Percentiles rank a stretch among this genome's conserved stretches.
These are phyloP conservation scores for Paraphaeosphaeria minitans DNA, from an alignment of 2,329 filamentous ascomycete genomes.

Conservation along the genomic window DNA sequence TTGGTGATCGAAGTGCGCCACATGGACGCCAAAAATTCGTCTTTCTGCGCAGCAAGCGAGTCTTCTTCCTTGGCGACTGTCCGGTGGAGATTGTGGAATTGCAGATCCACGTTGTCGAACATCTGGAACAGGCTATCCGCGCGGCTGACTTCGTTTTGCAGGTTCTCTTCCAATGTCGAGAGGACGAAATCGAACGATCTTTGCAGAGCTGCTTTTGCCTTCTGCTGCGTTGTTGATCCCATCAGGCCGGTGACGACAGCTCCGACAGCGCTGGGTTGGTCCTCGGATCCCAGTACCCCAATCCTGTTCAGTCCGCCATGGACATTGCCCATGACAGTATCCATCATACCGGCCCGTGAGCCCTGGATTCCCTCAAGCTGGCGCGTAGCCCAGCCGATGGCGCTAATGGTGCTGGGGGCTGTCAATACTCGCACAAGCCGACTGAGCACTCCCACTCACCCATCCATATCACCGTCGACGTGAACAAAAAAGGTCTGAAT, in stretches of 20 bases:
- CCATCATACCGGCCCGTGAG: slow-evolving; percentile 60
- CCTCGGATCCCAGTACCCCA: slow-evolving; percentile 48
- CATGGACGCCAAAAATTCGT: slow-evolving; percentile 79
- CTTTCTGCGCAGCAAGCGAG: slow-evolving; percentile 78
- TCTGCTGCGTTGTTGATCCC: slow-evolving; percentile 79
- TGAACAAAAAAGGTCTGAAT: slow-evolving; percentile 91
- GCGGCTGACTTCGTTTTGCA: slow-evolving; percentile 81
- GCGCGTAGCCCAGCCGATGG: slow-evolving; percentile 94
- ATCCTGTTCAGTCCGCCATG: slow-evolving; percentile 74
- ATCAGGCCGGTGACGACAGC: slow-evolving; percentile 73
- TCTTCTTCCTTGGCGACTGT: slow-evolving; percentile 83
- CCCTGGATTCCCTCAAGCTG: slow-evolving; percentile 66
- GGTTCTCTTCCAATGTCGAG: slow-evolving; percentile 84
- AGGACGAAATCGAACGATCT: slow-evolving; percentile 89
- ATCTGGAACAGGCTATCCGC: slow-evolving; percentile 80
- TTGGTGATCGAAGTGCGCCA: slow-evolving; percentile 88
- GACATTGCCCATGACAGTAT: slow-evolving; percentile 81
- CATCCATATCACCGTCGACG: slow-evolving; percentile 91
- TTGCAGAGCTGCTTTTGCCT: slow-evolving; percentile 78
- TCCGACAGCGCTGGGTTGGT: slow-evolving; percentile 70
- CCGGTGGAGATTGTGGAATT: slow-evolving; percentile 86
- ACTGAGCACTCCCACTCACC: slow-evolving; percentile 52
- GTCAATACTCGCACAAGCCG: slow-evolving; percentile 12
- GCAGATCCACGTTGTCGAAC: slow-evolving; percentile 89
- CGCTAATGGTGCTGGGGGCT: slow-evolving; percentile 73